A percentile compares a stretch with the other conserved stretches of the same genome.
These are phyloP conservation scores for Cystobasidium slooffiae DNA, from an alignment of 1,284 basidiomycete genomes.

Conservation along the genomic window DNA sequence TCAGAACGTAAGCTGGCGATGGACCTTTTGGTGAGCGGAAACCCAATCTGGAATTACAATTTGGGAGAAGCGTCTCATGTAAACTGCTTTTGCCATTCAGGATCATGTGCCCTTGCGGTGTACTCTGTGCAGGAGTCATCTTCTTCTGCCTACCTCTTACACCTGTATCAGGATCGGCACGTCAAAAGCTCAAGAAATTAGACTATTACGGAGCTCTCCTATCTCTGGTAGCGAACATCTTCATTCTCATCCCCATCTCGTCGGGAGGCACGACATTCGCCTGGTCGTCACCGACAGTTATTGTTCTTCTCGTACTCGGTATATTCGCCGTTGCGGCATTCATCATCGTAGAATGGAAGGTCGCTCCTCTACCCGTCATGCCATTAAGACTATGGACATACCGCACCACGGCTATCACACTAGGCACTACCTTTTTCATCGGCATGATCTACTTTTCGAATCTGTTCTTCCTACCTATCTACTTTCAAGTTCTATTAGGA, in stretches of 20 bases:
- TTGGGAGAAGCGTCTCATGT: not conserved
- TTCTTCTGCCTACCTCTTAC: slow-evolving; percentile 23
- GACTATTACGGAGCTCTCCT: slow-evolving; percentile 69
- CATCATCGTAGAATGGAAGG: slow-evolving; percentile 73
- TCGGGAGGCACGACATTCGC: slow-evolving; percentile 61
- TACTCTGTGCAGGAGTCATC: slow-evolving; percentile 11
- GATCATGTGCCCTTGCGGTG: slow-evolving; percentile 41
- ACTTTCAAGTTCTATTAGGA: slow-evolving; percentile 72
- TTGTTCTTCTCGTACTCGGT: slow-evolving; percentile 68
- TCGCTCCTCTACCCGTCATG: slow-evolving; percentile 65
- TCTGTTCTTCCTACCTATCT: slow-evolving; percentile 64
- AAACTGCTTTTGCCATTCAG: not conserved
- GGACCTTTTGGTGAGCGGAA: slow-evolving; percentile 28
- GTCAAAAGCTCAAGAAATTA: slow-evolving; percentile 66
- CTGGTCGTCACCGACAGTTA: slow-evolving; percentile 61
- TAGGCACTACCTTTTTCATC: slow-evolving; percentile 15
- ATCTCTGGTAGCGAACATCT: slow-evolving; percentile 66
- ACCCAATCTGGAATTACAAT: not conserved
- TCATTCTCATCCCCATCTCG: slow-evolving; percentile 71
- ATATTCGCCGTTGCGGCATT: slow-evolving; percentile 65
- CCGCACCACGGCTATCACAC: slow-evolving; percentile 24
- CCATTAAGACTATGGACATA: slow-evolving; percentile 47
- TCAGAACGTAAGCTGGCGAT: slow-evolving; percentile 37
- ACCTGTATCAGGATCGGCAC: slow-evolving; percentile 4
- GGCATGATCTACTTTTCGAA: slow-evolving; percentile 37